Evolutionary conservation across 1,284 basidiomycete genomes (phyloP).

Genomic region (Boletellus sp.): DNA sequence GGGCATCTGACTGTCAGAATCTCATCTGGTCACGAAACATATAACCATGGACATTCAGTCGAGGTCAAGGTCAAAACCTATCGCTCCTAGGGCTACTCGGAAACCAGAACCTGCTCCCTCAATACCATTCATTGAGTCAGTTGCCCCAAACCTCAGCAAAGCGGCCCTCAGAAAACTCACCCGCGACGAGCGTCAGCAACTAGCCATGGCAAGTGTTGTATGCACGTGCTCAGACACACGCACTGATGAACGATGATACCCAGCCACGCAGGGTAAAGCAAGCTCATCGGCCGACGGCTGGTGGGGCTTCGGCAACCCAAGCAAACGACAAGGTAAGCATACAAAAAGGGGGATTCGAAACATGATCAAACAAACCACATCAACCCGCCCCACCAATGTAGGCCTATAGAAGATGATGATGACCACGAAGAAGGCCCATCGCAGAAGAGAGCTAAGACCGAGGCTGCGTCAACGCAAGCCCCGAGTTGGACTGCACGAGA

Average conservation of each 20-base stretch:
- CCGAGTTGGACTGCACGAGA: too few relatives aligned
- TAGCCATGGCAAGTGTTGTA: background rate
- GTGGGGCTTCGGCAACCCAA: background rate
- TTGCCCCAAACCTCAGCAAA: background rate
- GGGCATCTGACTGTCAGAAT: too few relatives aligned
- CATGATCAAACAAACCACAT: background rate
- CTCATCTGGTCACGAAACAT: too few relatives aligned
- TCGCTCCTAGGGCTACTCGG: background rate
- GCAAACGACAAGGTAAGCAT: background rate
- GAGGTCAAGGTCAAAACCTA: background rate
- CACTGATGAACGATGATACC: background rate
- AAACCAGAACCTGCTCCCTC: background rate
- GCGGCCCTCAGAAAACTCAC: background rate
- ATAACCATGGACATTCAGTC: background rate
- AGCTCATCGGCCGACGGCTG: background rate
- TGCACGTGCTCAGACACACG: background rate
- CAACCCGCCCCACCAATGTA: too few relatives aligned
- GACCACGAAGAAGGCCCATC: too few relatives aligned
- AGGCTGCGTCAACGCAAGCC: too few relatives aligned
- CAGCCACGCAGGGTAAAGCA: background rate
- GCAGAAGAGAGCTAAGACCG: too few relatives aligned
- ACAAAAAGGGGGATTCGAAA: too few relatives aligned
- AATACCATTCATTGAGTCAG: background rate
- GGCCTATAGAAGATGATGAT: too few relatives aligned
- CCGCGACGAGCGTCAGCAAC: background rate